These are phyloP conservation scores for Rubia balearica DNA, from an alignment of 305 asterid species.

Conservation along the genomic window DNA sequence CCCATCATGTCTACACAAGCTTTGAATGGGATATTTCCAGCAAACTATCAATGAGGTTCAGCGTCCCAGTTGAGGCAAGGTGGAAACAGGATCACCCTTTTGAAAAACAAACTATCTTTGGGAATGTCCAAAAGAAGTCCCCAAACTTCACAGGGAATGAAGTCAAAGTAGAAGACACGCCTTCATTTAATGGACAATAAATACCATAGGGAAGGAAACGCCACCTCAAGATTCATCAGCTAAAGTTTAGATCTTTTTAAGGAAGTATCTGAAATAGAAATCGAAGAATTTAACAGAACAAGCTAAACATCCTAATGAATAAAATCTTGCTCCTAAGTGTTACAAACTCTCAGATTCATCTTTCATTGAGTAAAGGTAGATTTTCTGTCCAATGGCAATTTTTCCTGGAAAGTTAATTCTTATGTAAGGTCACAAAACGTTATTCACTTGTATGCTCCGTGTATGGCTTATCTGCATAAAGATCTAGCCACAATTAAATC, in stretches of 20 bases:
- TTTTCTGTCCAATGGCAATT: background rate
- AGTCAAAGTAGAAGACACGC: background rate
- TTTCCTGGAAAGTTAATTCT: background rate
- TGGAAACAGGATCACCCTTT: background rate
- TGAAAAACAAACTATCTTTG: background rate
- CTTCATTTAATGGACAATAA: background rate
- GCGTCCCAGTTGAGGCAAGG: background rate
- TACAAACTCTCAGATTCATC: background rate
- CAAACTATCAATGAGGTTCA: background rate
- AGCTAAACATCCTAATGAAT: background rate
- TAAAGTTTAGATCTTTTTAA: background rate
- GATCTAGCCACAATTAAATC: background rate
- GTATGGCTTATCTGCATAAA: background rate
- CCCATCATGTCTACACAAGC: background rate
- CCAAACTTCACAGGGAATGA: background rate
- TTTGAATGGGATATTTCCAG: too few relatives aligned
- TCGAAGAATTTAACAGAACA: background rate
- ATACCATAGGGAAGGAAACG: background rate
- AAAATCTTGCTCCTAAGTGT: background rate
- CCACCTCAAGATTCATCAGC: background rate
- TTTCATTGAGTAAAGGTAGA: background rate
- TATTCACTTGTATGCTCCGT: background rate
- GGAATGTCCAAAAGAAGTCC: background rate
- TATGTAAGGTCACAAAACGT: background rate
- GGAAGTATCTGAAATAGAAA: background rate